These are phyloP conservation scores for Colletotrichum zoysiae DNA, from an alignment of 2,329 filamentous ascomycete genomes.

Conservation along the genomic window DNA sequence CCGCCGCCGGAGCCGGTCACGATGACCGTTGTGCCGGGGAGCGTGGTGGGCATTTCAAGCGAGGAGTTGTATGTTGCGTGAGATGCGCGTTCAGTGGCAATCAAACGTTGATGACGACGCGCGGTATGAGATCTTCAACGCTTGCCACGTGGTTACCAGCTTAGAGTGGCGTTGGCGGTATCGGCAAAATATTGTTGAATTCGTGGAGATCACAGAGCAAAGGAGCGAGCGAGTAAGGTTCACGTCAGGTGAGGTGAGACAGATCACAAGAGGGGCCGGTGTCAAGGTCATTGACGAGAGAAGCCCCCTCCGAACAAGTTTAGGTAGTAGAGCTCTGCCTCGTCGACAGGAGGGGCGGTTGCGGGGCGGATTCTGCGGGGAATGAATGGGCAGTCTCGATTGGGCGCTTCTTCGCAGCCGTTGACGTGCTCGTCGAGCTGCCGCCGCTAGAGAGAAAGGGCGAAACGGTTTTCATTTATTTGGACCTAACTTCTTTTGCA, in stretches of 20 bases:
- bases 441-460: background rate
- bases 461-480: background rate
- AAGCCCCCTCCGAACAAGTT: conserved; percentile 2
- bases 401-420: conserved; percentile 5
- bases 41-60: conserved; percentile 21
- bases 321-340: conserved; percentile 16
- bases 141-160: background rate
- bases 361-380: conserved; percentile 8
- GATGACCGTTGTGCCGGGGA: conserved; percentile 47
- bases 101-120: too few species aligned
- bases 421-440: conserved; percentile 15
- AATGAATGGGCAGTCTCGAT: conserved; percentile 14
- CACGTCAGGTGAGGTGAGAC: background rate
- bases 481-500: background rate
- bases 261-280: background rate
- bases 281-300: background rate
- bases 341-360: conserved; percentile 18
- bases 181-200: background rate
- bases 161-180: background rate
- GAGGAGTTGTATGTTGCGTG: background rate
- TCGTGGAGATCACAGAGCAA: background rate
- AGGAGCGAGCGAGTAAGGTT: background rate
- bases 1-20: conserved; percentile 51
- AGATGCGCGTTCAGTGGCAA: too few species aligned
- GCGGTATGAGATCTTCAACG: conserved; percentile 2